Base-by-base conservation (phyloP, 345 rosid species). In the Eucalyptus caleyi region DNA sequence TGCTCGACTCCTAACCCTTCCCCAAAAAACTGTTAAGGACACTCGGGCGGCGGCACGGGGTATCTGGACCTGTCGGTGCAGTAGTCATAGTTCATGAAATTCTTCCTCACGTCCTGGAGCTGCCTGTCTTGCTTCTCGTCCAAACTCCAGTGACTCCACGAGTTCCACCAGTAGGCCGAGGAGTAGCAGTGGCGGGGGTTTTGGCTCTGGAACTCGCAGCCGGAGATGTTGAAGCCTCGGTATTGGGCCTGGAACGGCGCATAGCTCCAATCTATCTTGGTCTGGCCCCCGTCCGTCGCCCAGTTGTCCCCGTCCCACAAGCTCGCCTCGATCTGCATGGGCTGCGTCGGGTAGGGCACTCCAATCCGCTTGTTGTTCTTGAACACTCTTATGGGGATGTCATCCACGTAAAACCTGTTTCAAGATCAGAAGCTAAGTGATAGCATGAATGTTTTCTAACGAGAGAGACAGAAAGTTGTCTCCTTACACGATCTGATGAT, bases 321-420 rank as follows among this genome's bases (percentile, higher is more conserved):
- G 92, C 96, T 96, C 56, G 90, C 96, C 87, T 90, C 91, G 53
- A 93, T 21, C 53, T 91, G 93, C 98, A 94, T 95, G 37, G 96
- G 91, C 56, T 92, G 65, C 51, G 94, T 88, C 26, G 95, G 96
- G 89, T 95, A 97, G 51, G 86, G 89, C 34, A 94, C 95, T 40
- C 96, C 98, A 0, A 27, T 62, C 30, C 26, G 80, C 87, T 67
- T 67, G 27, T 92, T 88, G 93, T 96, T 97, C 92, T 94, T 94
- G 95, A 92, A 94, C n/a, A 96, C 97, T 88, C 99, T 94, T 87
- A 96, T 94, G 50, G 99, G 99, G 65, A 89, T 88, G 18, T 91
- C 82, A 37, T 97, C 98, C 90, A 95, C 95, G 21, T 89, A 95
- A 88, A 94, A 97, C 87, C 97, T 95, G 90, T 40, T 19, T 27